Evolutionary conservation across 306 rosid genomes (phyloP).

Genomic region (Sesbania bispinosa): DNA sequence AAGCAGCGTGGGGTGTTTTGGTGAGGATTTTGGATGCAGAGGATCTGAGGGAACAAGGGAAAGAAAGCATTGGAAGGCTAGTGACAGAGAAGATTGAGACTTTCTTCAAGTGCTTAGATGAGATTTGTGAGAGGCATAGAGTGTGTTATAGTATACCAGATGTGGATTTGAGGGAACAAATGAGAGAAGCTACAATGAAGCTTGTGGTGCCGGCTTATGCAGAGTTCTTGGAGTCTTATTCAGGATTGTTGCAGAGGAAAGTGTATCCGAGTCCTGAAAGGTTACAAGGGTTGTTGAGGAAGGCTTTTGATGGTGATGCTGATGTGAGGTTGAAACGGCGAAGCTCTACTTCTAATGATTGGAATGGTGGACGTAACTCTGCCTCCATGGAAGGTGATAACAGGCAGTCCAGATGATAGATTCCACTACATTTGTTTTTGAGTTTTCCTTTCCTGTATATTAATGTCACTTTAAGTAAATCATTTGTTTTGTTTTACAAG

Average conservation of each 20-base stretch:
- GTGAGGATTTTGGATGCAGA: slow-evolving; percentile 51
- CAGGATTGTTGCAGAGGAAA: slow-evolving; percentile 46
- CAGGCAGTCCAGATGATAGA: slow-evolving; percentile 34
- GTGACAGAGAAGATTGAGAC: slow-evolving; percentile 50
- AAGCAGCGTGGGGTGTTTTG: slow-evolving; percentile 65
- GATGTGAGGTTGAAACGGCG: slow-evolving; percentile 34
- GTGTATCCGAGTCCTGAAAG: slow-evolving; percentile 47
- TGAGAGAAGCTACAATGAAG: slow-evolving; percentile 55
- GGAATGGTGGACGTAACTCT: slow-evolving; percentile 37
- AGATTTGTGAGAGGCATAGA: slow-evolving; percentile 50
- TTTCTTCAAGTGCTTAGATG: slow-evolving; percentile 56
- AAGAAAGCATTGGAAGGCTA: slow-evolving; percentile 34
- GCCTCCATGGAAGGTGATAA: slow-evolving; percentile 35
- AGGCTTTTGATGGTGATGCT: slow-evolving; percentile 41
- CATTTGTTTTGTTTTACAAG: too few species aligned
- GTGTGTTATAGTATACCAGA: slow-evolving; percentile 58
- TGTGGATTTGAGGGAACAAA: slow-evolving; percentile 66
- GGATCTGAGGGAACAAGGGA: slow-evolving; percentile 38
- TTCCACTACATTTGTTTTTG: too few species aligned
- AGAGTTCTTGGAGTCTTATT: slow-evolving; percentile 49
- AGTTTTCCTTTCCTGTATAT: too few species aligned
- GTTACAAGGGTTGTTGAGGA: slow-evolving; percentile 42
- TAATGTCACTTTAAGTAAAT: too few species aligned
- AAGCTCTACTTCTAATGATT: slow-evolving; percentile 36
- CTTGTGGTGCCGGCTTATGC: slow-evolving; percentile 51